phyloP scores from a whole-genome alignment of 2,329 filamentous ascomycete genomes.

The Cladosporium sp. region DNA sequence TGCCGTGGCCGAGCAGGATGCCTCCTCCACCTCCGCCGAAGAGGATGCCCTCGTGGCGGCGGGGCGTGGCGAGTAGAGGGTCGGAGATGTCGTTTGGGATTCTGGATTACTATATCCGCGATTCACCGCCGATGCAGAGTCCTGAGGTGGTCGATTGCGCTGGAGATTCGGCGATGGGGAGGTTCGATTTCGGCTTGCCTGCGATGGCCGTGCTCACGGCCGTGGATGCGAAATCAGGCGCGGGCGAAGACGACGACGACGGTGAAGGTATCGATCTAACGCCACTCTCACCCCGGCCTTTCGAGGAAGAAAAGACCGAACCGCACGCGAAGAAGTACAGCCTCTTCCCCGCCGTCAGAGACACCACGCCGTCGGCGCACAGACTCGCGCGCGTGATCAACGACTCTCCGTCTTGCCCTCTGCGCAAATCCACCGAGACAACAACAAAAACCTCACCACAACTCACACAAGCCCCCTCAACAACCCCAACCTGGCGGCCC shows the following conservation, averaged over 20 bases:
- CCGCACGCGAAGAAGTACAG: conserved; percentile 19
- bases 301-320: conserved; percentile 2
- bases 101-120: conserved; percentile 26
- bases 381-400: conserved; percentile 2
- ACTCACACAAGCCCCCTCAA: neutral
- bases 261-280: conserved; percentile 11
- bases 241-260: conserved; percentile 11
- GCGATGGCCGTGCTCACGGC: neutral
- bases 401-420: neutral
- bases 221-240: conserved; percentile 9
- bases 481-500: neutral
- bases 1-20: conserved; percentile 11
- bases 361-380: conserved; percentile 15
- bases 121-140: conserved; percentile 16
- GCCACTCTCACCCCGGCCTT: conserved; percentile 14
- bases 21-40: neutral
- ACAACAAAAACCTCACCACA: too few species aligned
- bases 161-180: conserved; percentile 21
- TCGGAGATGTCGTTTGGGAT: conserved; percentile 28
- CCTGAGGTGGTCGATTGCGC: conserved; percentile 12
- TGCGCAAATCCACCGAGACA: neutral
- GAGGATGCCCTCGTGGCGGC: neutral
- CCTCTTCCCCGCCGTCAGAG: conserved; percentile 23
- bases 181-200: conserved; percentile 26
- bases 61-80: conserved; percentile 13